Conservation (phyloP, 164 flowering plant species). For the Dillenia suffruticosa region DNA sequence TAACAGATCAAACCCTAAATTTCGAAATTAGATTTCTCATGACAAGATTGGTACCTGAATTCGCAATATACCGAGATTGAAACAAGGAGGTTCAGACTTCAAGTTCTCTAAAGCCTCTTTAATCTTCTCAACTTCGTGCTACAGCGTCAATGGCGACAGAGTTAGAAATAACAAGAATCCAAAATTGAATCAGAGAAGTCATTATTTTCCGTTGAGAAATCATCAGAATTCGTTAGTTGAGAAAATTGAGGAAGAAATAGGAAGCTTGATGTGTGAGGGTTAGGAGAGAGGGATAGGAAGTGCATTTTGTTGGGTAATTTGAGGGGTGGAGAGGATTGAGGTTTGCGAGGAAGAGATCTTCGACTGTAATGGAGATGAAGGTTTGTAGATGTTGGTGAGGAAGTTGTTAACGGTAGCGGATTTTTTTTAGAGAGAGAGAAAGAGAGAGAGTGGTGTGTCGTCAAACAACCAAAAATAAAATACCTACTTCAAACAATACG, state of each 20-base stretch:
- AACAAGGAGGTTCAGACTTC: slow-evolving; percentile 52
- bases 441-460: too few relatives aligned
- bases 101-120: slow-evolving; percentile 52
- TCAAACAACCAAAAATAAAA: too few relatives aligned
- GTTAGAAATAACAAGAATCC: slow-evolving; percentile 53
- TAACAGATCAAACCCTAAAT: not conserved
- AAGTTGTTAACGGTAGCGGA: not conserved
- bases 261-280: slow-evolving; percentile 17
- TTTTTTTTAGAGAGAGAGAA: not conserved
- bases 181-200: slow-evolving; percentile 37
- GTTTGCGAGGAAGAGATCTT: slow-evolving; percentile 4
- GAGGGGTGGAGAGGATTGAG: slow-evolving; percentile 1
- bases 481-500: too few relatives aligned
- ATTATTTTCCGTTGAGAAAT: slow-evolving; percentile 9
- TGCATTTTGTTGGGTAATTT: slow-evolving; percentile 11
- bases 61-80: slow-evolving; percentile 52
- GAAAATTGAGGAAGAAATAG: not conserved
- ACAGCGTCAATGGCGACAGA: slow-evolving; percentile 66
- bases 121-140: slow-evolving; percentile 53
- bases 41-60: slow-evolving; percentile 51
- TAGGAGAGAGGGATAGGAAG: slow-evolving; percentile 5
- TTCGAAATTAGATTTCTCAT: not conserved
- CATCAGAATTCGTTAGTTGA: slow-evolving; percentile 23
- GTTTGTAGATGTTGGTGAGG: slow-evolving; percentile 1
- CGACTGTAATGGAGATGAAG: not conserved